Evolutionary conservation across 2,329 filamentous ascomycete genomes (phyloP).

Genomic region (Achaetomium macrosporum): DNA sequence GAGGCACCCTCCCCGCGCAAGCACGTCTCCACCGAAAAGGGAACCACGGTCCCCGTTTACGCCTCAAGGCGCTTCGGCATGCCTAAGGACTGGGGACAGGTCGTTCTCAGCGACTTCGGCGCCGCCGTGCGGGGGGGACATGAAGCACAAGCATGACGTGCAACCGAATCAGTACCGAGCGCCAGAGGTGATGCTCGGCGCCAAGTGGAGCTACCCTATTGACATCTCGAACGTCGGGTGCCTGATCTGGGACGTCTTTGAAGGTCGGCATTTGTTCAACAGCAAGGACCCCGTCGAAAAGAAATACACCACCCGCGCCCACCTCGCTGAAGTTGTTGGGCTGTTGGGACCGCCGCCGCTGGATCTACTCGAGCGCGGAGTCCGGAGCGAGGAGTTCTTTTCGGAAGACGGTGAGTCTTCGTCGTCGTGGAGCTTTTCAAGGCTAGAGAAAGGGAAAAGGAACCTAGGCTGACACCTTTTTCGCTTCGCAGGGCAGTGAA

Average conservation of each 20-base stretch:
- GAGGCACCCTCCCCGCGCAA: constrained; percentile 34
- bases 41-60: constrained; percentile 28
- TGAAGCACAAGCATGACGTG: constrained; percentile 26
- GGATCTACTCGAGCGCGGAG: constrained; percentile 23
- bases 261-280: constrained; percentile 31
- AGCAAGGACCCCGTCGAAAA: constrained; percentile 35
- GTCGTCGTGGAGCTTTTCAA: background rate
- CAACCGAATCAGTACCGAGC: constrained; percentile 34
- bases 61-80: constrained; percentile 30
- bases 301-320: constrained; percentile 32
- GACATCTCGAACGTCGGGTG: constrained; percentile 36
- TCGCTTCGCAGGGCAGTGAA: background rate
- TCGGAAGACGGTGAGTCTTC: constrained; percentile 1
- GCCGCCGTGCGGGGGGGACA: constrained; percentile 28
- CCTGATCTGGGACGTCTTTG: constrained; percentile 34
- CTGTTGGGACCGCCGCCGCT: constrained; percentile 40
- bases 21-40: constrained; percentile 21
- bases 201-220: constrained; percentile 31
- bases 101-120: constrained; percentile 34
- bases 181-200: constrained; percentile 33
- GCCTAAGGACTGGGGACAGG: constrained; percentile 29
- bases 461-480: background rate
- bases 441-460: background rate
- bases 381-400: constrained; percentile 12
- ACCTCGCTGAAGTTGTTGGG: constrained; percentile 41